These are phyloP conservation scores for Zygotorulaspora danielsina DNA, from an alignment of 805 yeast genomes.

Conservation along the genomic window DNA sequence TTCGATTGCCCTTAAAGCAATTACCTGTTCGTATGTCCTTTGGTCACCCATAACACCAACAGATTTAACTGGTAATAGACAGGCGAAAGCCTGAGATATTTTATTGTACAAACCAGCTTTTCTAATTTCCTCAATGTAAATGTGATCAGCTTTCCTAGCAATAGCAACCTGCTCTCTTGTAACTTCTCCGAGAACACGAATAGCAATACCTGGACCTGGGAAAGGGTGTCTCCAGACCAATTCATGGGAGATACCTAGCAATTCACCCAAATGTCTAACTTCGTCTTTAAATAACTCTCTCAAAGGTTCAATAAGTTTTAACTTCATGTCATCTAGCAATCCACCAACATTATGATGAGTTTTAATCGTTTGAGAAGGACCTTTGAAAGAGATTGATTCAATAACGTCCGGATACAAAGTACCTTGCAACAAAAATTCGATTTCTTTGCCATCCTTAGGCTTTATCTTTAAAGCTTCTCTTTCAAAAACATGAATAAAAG, in stretches of 20 bases:
- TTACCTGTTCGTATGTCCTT: conserved; percentile 98
- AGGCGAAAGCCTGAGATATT: conserved; percentile 97
- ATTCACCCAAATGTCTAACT: conserved; percentile 92
- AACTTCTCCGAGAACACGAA: conserved; percentile 96
- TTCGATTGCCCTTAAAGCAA: conserved; percentile 97
- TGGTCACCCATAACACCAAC: conserved; percentile 99
- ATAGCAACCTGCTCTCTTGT: conserved; percentile 88
- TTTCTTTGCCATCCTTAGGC: conserved; percentile 84
- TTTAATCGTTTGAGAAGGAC: conserved; percentile 98
- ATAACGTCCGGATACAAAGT: conserved; percentile 98
- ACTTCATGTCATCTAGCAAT: conserved; percentile 93
- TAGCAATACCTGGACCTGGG: conserved; percentile 99
- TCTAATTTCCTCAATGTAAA: conserved; percentile 93
- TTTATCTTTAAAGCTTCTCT: conserved; percentile 88
- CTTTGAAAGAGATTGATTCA: conserved; percentile 97
- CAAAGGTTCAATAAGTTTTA: conserved; percentile 96
- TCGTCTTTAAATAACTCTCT: conserved; percentile 99
- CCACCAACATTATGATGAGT: conserved; percentile 99
- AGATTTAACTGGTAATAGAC: conserved; percentile 92
- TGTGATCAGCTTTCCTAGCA: conserved; percentile 95
- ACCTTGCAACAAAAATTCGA: conserved; percentile 93
- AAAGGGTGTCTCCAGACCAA: conserved; percentile 99
- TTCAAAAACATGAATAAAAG: conserved; percentile 95
- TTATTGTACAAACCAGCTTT: conserved; percentile 87
- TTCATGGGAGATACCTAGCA: conserved; percentile 92